Percentiles rank a stretch among this genome's conserved stretches.
phyloP scores from a whole-genome alignment of 2,329 filamentous ascomycete genomes.

The Epicoccum nigrum region DNA sequence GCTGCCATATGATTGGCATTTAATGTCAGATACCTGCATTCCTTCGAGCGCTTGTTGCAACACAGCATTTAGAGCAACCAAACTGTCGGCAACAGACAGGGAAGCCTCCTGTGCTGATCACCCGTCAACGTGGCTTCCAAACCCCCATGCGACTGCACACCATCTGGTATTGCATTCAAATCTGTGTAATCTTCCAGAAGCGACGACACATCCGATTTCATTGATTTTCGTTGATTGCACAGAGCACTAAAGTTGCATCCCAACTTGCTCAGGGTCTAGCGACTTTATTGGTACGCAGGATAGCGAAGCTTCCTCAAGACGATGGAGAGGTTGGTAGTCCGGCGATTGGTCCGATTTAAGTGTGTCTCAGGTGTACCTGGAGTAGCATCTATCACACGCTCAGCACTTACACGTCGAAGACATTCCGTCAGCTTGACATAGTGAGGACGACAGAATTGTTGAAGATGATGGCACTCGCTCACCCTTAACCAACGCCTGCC shows the following conservation, averaged over 20 bases:
- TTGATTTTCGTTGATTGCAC: slow-evolving; percentile 1
- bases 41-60: slow-evolving; percentile 10
- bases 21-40: slow-evolving; percentile 19
- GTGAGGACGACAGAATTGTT: too few relatives aligned
- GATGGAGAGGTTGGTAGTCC: too few relatives aligned
- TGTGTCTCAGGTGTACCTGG: too few relatives aligned
- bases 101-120: slow-evolving; percentile 41
- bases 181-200: slow-evolving; percentile 37
- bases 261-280: slow-evolving; percentile 24
- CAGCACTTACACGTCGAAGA: too few relatives aligned
- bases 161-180: slow-evolving; percentile 21
- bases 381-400: too few relatives aligned
- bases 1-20: slow-evolving; percentile 26
- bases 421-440: too few relatives aligned
- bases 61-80: slow-evolving; percentile 27
- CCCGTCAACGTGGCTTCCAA: slow-evolving; percentile 45
- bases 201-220: slow-evolving; percentile 11
- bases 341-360: too few relatives aligned
- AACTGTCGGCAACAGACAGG: slow-evolving; percentile 36
- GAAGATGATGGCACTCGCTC: too few relatives aligned
- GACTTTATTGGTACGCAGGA: too few relatives aligned
- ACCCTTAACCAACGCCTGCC: too few relatives aligned
- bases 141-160: slow-evolving; percentile 29
- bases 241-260: not conserved
- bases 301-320: too few relatives aligned